Evolutionary conservation across 2,329 filamentous ascomycete genomes (phyloP).

Genomic region (Paracoccidioides brasiliensis): DNA sequence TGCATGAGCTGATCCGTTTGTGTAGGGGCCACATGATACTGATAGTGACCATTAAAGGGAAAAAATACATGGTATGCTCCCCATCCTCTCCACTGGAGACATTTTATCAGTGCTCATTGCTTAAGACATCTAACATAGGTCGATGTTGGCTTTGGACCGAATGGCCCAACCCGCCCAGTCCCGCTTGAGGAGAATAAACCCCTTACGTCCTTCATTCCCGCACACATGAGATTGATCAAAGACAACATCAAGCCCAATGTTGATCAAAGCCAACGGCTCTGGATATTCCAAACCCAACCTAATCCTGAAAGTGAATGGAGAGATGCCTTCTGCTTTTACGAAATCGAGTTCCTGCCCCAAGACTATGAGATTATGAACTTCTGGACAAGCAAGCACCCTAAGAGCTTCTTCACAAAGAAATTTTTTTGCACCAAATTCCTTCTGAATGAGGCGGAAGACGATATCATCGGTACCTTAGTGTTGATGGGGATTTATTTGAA

Average conservation of each 20-base stretch:
- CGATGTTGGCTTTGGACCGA: constrained; percentile 54
- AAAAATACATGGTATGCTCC: constrained; percentile 28
- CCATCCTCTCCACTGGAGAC: background rate
- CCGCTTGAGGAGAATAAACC: constrained; percentile 34
- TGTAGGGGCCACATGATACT: constrained; percentile 45
- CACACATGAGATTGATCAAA: constrained; percentile 42
- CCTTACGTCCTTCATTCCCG: constrained; percentile 37
- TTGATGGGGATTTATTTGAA: constrained; percentile 42
- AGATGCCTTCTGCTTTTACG: constrained; percentile 51
- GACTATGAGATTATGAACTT: constrained; percentile 52
- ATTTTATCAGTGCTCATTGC: too few species aligned
- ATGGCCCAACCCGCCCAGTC: constrained; percentile 46
- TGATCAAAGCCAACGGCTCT: constrained; percentile 36
- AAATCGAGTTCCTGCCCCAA: constrained; percentile 47
- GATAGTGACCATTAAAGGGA: constrained; percentile 42
- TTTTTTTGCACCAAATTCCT: constrained; percentile 45
- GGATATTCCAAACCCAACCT: constrained; percentile 52
- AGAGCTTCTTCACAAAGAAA: constrained; percentile 42
- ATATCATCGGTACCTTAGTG: constrained; percentile 42
- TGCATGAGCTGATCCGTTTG: background rate
- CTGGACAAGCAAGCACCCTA: constrained; percentile 37
- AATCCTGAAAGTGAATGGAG: constrained; percentile 40
- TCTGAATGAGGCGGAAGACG: constrained; percentile 33
- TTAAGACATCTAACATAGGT: constrained; percentile 23
- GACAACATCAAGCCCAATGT: constrained; percentile 36